Conservation (phyloP, 352 stramenopile genomes). For the Globisporangium yorkense region DNA sequence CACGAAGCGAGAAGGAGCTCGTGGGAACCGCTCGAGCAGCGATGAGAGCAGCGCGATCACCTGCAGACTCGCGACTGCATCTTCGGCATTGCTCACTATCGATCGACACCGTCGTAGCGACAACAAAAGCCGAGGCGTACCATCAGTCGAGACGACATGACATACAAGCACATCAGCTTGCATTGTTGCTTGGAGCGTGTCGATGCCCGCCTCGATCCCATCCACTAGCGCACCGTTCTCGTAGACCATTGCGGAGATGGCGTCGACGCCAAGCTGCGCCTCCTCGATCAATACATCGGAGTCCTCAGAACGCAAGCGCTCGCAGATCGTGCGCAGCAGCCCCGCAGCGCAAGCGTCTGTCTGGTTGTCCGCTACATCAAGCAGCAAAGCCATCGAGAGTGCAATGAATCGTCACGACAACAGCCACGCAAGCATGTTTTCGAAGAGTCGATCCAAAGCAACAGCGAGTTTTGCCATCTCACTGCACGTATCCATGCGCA, state of each 20-base stretch:
- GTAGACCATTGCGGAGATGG: slow-evolving; percentile 31
- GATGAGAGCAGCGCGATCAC: slow-evolving; percentile 21
- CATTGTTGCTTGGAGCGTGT: no score
- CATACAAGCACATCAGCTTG: no score
- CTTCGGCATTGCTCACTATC: slow-evolving; percentile 20
- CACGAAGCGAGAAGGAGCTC: slow-evolving; percentile 14
- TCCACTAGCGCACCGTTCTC: slow-evolving; percentile 28
- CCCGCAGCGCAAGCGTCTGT: slow-evolving; percentile 28
- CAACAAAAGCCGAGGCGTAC: no score
- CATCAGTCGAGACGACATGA: no score
- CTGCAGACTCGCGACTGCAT: slow-evolving; percentile 20
- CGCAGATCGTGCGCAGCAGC: slow-evolving; percentile 24
- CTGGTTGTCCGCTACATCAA: slow-evolving; percentile 46
- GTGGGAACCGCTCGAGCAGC: slow-evolving; percentile 17
- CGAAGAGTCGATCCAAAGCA: neutral
- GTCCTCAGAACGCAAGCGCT: slow-evolving; percentile 7
- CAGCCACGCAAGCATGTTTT: no score
- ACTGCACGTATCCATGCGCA: no score
- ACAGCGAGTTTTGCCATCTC: neutral
- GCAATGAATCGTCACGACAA: no score
- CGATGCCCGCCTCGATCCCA: no score
- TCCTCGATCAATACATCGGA: slow-evolving; percentile 14
- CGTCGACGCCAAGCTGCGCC: slow-evolving; percentile 19
- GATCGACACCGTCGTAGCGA: neutral
- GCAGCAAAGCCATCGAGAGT: no score